Evolutionary conservation across 306 rosid species (phyloP).

Genomic region (Geum urbanum): DNA sequence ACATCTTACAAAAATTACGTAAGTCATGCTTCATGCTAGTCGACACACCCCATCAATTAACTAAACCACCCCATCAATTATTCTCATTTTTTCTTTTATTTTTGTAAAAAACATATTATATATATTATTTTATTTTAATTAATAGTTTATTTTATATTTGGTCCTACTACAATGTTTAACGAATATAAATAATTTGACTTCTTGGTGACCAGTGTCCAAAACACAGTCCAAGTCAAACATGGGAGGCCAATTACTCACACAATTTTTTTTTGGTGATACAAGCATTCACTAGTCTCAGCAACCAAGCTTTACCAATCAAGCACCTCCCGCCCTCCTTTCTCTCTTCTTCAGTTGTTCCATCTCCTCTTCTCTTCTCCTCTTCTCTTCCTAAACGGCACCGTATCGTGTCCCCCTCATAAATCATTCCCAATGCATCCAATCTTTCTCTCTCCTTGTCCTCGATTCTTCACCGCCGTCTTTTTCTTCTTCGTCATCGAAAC

Average conservation of each 20-base stretch:
- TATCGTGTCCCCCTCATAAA: too few species aligned
- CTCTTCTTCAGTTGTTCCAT: too few species aligned
- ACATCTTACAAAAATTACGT: too few species aligned
- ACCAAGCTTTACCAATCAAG: neutral
- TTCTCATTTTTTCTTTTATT: too few species aligned
- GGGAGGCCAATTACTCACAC: neutral
- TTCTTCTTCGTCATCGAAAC: constrained; percentile 11
- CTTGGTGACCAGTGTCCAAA: neutral
- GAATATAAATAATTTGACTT: neutral
- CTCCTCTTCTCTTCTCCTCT: neutral
- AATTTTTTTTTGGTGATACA: too few species aligned
- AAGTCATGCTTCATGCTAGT: too few species aligned
- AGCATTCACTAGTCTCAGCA: too few species aligned
- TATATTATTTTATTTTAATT: too few species aligned
- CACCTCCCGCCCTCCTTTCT: neutral
- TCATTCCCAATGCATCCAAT: constrained; percentile 24
- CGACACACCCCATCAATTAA: too few species aligned
- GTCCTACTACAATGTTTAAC: neutral
- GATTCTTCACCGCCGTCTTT: neutral
- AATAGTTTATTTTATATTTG: too few species aligned
- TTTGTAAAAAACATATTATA: too few species aligned
- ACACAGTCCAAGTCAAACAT: constrained; percentile 20
- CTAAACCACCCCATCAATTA: too few species aligned
- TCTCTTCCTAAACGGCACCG: neutral
- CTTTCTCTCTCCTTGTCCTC: constrained; percentile 3